Base-by-base conservation (phyloP, 2,329 filamentous ascomycete species). In the Colletotrichum australisinense region DNA sequence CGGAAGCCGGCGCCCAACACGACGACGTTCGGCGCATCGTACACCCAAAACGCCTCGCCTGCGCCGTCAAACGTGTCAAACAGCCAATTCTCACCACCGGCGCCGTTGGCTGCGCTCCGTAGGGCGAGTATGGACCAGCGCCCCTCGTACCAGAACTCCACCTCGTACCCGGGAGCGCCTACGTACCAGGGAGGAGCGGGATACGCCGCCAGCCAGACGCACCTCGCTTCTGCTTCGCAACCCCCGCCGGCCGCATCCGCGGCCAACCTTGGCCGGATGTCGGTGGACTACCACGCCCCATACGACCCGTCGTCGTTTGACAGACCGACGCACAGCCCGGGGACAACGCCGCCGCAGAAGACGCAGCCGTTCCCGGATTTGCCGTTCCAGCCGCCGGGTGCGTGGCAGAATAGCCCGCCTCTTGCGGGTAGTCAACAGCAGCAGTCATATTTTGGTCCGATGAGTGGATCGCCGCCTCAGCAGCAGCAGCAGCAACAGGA, bases 341-440 rank as follows among this genome's bases (percentile, higher is more conserved):
- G 55, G 30, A 74, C 59, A 24, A 74, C 60, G 28, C 35, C 71
- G 7, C 67, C 70, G 7, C 71, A 73, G 28, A 42, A 65, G 26
- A 52, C 56, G 49, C 66, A 73, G 46, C 71, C 71, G 56, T 73
- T 71, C 28, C 71, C 71, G 22, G 71, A 73, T 14, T 30, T 73
- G 56, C 67, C 67, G 14, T 56, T 64, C 22, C 42, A 63, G 35
- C 56, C 30, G 26, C 72, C 72, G 19, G 68, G 63, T 9, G 69
- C 63, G 19, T 74, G 72, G 72, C 72, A 72, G 63, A 72, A 55
- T 22, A 62, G 65, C 38, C 71, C 60, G 30, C 68, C 71, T 30
- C 53, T 57, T 3, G 6, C 35, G 4, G 56, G 57, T 26, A 52
- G 63, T 9, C 72, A 58, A 24, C 52, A 28, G 52, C 71, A 62